Evolutionary conservation across 768 basidiomycete species (phyloP).

Genomic region (Megacollybia marginata): DNA sequence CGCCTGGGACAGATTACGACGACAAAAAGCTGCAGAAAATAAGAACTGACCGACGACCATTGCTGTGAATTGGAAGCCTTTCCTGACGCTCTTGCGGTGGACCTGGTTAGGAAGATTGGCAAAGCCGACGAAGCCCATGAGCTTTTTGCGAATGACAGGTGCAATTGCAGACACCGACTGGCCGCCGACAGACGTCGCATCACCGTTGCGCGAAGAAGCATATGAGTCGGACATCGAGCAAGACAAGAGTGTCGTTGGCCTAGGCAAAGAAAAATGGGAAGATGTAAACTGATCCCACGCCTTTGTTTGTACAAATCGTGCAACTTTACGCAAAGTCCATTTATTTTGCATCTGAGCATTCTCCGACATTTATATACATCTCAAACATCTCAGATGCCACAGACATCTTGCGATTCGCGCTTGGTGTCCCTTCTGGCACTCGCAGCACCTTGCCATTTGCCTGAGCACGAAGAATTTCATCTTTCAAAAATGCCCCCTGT

Average conservation of each 20-base stretch:
- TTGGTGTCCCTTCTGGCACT: too few relatives aligned
- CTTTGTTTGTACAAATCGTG: not conserved
- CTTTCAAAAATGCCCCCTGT: too few relatives aligned
- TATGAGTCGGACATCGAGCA: slow-evolving; percentile 72
- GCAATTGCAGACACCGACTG: slow-evolving; percentile 51
- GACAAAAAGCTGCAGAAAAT: not conserved
- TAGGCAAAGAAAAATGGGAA: slow-evolving; percentile 14
- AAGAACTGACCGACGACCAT: slow-evolving; percentile 93
- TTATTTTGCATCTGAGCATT: too few relatives aligned
- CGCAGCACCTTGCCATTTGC: too few relatives aligned
- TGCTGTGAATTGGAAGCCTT: slow-evolving; percentile 97
- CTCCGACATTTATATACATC: too few relatives aligned
- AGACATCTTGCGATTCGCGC: too few relatives aligned
- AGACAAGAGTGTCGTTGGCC: slow-evolving; percentile 10
- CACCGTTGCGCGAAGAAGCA: slow-evolving; percentile 58
- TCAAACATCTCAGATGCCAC: too few relatives aligned
- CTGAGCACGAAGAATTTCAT: too few relatives aligned
- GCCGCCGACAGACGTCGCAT: slow-evolving; percentile 51
- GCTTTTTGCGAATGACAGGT: slow-evolving; percentile 75
- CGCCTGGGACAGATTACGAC: slow-evolving; percentile 47
- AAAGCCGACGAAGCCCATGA: slow-evolving; percentile 94
- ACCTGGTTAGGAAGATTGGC: slow-evolving; percentile 99
- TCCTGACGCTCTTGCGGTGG: slow-evolving; percentile 95
- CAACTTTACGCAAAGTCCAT: not conserved
- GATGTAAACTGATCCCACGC: not conserved